These are phyloP conservation scores for Coniophora puteana DNA, from an alignment of 1,284 basidiomycete genomes.

Conservation along the genomic window DNA sequence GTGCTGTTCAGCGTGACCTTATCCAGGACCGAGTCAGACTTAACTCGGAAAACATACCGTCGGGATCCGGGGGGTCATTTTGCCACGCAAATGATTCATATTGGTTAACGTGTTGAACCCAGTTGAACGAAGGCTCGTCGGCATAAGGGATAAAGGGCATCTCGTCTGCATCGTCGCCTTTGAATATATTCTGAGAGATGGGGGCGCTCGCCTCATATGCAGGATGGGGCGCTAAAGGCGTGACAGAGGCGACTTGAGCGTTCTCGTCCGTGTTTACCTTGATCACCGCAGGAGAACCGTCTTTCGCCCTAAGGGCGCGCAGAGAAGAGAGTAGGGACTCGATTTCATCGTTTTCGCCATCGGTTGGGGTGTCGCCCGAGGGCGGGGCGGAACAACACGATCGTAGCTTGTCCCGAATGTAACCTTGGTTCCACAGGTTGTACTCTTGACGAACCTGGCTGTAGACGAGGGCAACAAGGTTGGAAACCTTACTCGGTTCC, in stretches of 20 bases:
- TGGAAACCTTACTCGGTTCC: no score
- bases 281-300: no score
- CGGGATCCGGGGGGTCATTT: constrained; percentile 34
- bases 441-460: no score
- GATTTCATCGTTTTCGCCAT: no score
- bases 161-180: constrained; percentile 51
- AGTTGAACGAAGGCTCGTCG: constrained; percentile 49
- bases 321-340: no score
- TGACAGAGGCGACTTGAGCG: constrained; percentile 9
- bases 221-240: constrained; percentile 27
- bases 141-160: constrained; percentile 58
- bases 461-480: no score
- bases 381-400: no score
- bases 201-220: constrained; percentile 53
- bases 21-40: constrained; percentile 12
- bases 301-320: no score
- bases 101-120: constrained; percentile 32
- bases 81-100: constrained; percentile 50
- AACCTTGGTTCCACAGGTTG: no score
- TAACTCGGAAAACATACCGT: constrained; percentile 36
- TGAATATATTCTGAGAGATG: constrained; percentile 37
- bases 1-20: constrained; percentile 28
- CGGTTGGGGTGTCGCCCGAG: no score
- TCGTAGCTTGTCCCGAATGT: no score
- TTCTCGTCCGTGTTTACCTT: no score